phyloP scores from a whole-genome alignment of 495 filamentous ascomycete species.

The Annulohypoxylon nitens region DNA sequence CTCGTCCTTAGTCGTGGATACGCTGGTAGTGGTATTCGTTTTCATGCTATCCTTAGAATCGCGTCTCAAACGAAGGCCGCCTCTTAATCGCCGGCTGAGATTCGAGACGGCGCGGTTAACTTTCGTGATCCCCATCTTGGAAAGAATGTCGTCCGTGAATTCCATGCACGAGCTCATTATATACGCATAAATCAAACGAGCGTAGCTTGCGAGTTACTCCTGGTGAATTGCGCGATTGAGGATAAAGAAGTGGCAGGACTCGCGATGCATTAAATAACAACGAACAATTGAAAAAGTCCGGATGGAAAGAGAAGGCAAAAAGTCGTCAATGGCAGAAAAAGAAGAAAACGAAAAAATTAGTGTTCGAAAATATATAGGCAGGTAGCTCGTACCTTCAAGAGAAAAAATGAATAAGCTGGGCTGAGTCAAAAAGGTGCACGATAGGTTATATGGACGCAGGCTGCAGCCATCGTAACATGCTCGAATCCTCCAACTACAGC shows the following conservation, averaged over 20 bases:
- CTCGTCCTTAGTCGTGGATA: constrained; percentile 33
- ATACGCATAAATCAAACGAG: neutral
- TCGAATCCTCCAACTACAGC: constrained; percentile 26
- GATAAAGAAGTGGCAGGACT: neutral
- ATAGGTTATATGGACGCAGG: constrained; percentile 18
- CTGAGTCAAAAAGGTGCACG: constrained; percentile 5
- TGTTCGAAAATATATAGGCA: neutral
- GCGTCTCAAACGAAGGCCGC: neutral
- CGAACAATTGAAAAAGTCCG: neutral
- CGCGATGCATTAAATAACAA: neutral
- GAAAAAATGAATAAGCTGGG: neutral
- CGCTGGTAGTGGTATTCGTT: neutral
- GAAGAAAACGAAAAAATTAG: neutral
- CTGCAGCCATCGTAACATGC: constrained; percentile 14
- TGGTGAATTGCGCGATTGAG: neutral
- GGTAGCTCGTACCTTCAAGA: neutral
- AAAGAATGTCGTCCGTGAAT: neutral
- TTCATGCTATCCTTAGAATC: neutral
- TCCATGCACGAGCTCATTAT: neutral
- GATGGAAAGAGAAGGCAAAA: neutral
- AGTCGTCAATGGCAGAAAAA: neutral
- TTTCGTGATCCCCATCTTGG: constrained; percentile 11
- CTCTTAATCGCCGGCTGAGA: neutral
- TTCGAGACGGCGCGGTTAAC: constrained; percentile 3
- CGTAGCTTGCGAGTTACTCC: neutral